A percentile compares a stretch with the other conserved stretches of the same genome.
phyloP scores from a whole-genome alignment of 257 asterid species.

The Euphrasia confusa region DNA sequence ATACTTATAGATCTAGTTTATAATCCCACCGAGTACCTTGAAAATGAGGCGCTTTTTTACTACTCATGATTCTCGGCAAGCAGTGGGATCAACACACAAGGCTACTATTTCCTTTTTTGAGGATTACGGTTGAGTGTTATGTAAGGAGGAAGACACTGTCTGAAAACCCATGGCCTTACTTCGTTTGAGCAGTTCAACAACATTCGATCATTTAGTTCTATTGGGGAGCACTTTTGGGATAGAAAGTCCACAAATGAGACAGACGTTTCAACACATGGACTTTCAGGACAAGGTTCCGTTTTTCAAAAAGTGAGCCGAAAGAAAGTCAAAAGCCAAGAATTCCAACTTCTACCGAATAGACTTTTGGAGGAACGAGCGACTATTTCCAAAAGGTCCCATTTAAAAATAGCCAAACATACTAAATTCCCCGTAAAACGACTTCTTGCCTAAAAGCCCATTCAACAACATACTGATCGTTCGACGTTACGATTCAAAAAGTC shows the following conservation, averaged over 20 bases:
- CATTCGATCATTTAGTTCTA: background rate
- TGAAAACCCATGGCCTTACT: background rate
- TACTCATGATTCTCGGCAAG: constrained; percentile 15
- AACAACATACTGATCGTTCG: no score
- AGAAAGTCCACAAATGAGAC: background rate
- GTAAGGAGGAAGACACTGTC: background rate
- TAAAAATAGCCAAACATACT: no score
- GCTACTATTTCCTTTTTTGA: background rate
- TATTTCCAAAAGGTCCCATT: no score
- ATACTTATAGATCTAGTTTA: background rate
- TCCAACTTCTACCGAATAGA: no score
- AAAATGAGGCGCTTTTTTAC: constrained; percentile 13
- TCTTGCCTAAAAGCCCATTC: no score
- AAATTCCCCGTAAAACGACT: no score
- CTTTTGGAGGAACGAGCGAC: no score
- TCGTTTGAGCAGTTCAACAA: background rate
- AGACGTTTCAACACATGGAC: background rate
- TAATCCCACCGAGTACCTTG: constrained; percentile 5
- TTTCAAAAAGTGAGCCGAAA: no score
- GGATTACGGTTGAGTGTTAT: background rate
- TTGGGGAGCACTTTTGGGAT: background rate
- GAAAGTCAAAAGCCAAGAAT: no score
- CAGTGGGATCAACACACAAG: background rate
- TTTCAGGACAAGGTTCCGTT: no score
- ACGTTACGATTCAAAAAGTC: background rate